phyloP scores from a whole-genome alignment of 164 flowering plant genomes.

The Sextonia rubra region DNA sequence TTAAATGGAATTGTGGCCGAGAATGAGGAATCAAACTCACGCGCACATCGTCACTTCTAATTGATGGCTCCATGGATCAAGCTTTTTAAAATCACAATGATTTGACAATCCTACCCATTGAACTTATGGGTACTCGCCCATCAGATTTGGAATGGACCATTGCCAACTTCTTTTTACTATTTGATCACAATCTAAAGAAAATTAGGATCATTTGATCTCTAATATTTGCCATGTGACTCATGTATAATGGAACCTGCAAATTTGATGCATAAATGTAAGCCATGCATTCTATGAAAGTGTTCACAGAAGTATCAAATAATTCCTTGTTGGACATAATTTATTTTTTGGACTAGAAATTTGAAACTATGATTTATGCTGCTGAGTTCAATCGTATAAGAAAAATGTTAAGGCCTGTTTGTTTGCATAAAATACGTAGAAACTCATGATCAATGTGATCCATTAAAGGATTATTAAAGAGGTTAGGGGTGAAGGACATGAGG shows the following conservation, averaged over 20 bases:
- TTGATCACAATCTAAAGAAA: background rate
- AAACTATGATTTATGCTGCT: too few relatives aligned
- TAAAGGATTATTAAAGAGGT: too few relatives aligned
- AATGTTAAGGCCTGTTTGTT: too few relatives aligned
- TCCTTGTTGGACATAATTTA: too few relatives aligned
- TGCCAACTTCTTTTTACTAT: background rate
- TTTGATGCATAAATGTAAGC: too few relatives aligned
- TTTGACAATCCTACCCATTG: background rate
- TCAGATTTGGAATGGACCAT: background rate
- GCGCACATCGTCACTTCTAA: background rate
- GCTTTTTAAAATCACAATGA: background rate
- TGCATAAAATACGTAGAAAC: too few relatives aligned
- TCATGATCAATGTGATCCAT: too few relatives aligned
- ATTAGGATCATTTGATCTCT: background rate
- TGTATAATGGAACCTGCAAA: background rate
- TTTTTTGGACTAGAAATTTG: too few relatives aligned
- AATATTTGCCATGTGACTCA: background rate
- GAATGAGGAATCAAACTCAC: background rate
- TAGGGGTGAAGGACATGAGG: too few relatives aligned
- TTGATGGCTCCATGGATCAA: background rate
- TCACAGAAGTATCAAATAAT: too few relatives aligned
- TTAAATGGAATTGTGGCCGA: background rate
- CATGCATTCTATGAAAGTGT: too few relatives aligned
- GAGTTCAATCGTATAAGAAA: background rate
- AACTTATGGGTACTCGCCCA: background rate